These are phyloP conservation scores for Clonostachys rhizophaga DNA, from an alignment of 2,329 filamentous ascomycete genomes.

Conservation along the genomic window DNA sequence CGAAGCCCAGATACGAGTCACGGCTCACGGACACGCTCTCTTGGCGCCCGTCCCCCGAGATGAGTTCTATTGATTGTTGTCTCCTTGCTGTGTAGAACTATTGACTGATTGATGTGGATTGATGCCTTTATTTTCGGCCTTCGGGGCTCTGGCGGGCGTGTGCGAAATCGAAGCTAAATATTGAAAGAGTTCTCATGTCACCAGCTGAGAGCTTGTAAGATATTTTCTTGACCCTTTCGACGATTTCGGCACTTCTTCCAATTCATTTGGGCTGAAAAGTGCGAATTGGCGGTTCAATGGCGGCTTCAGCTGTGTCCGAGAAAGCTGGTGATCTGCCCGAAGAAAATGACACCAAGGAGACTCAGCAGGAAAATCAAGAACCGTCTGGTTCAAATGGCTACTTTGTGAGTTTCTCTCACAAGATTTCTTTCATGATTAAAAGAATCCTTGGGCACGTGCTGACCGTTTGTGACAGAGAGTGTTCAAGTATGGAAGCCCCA, in stretches of 20 bases:
- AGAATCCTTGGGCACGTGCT: background rate
- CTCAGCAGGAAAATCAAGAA: background rate
- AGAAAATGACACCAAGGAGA: background rate
- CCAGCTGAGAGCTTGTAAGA: too few relatives aligned
- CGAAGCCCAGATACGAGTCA: too few relatives aligned
- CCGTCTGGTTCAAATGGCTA: constrained; percentile 5
- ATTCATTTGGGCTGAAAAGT: background rate
- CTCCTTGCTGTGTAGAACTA: too few relatives aligned
- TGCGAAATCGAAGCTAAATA: too few relatives aligned
- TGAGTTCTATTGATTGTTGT: too few relatives aligned
- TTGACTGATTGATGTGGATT: too few relatives aligned
- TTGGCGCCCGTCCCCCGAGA: too few relatives aligned
- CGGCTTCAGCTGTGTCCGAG: background rate
- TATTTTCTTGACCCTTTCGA: background rate
- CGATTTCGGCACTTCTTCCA: background rate
- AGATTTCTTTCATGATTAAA: too few relatives aligned
- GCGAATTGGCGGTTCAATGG: background rate
- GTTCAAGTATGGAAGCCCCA: background rate
- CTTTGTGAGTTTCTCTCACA: constrained; percentile 5
- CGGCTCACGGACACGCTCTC: too few relatives aligned
- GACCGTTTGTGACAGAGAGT: background rate
- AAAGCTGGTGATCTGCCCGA: background rate
- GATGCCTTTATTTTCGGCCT: too few relatives aligned
- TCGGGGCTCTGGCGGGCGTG: too few relatives aligned
- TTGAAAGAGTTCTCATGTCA: too few relatives aligned